These are phyloP conservation scores for Licmophora abbreviata DNA, from an alignment of 108 stramenopile genomes.

Conservation along the genomic window DNA sequence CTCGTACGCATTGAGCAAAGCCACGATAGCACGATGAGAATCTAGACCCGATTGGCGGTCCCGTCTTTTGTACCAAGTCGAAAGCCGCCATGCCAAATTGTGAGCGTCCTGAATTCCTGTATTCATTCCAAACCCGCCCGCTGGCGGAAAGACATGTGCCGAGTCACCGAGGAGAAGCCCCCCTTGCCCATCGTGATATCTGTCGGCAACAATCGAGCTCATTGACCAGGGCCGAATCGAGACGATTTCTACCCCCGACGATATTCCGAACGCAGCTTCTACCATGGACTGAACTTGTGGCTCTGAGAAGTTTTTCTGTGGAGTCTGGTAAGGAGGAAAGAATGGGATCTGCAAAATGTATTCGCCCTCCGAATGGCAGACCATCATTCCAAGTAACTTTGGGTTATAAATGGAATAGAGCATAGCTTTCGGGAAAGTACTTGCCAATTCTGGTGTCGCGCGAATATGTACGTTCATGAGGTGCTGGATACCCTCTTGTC, in stretches of 20 bases:
- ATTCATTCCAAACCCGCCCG: slow-evolving; percentile 97
- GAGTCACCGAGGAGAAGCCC: slow-evolving; percentile 82
- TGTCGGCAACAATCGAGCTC: slow-evolving; percentile 67
- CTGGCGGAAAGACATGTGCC: slow-evolving; percentile 94
- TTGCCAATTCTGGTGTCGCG: slow-evolving; percentile 10
- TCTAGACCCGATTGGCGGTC: neutral
- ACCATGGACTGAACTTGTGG: slow-evolving; percentile 43
- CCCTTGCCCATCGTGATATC: slow-evolving; percentile 29
- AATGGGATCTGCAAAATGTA: slow-evolving; percentile 92
- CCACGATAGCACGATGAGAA: neutral
- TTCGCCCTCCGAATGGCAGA: slow-evolving; percentile 84
- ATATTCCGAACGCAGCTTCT: slow-evolving; percentile 36
- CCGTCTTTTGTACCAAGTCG: slow-evolving; percentile 12
- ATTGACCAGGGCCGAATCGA: slow-evolving; percentile 90
- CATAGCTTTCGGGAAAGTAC: slow-evolving; percentile 65
- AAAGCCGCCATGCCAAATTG: slow-evolving; percentile 87
- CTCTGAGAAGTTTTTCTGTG: slow-evolving; percentile 44
- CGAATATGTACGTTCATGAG: slow-evolving; percentile 87
- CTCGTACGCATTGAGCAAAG: slow-evolving; percentile 30
- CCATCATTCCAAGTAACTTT: slow-evolving; percentile 82
- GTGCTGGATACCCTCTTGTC: slow-evolving; percentile 52
- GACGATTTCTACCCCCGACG: slow-evolving; percentile 19
- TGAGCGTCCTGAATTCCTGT: slow-evolving; percentile 90
- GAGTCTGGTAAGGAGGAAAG: slow-evolving; percentile 86
- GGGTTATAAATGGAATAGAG: slow-evolving; percentile 86